Conservation (phyloP, 139 green algal genomes). For the Micractinium sp. region DNA sequence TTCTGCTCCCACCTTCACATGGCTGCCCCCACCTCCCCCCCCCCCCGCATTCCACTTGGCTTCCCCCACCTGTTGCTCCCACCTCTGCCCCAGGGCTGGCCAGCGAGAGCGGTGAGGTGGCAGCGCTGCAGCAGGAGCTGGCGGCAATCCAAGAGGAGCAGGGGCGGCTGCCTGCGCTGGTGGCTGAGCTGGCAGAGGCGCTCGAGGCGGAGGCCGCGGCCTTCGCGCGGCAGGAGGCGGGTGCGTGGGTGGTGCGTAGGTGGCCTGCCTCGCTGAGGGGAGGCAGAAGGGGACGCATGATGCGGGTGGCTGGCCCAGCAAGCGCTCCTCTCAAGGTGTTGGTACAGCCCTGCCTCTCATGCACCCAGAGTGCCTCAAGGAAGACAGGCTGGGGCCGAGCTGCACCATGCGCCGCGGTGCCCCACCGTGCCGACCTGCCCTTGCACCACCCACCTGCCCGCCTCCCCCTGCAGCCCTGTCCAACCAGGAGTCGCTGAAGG, state of each 20-base stretch:
- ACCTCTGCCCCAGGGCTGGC: slow-evolving; percentile 23
- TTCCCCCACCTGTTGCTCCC: not conserved
- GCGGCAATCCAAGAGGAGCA: slow-evolving; percentile 26
- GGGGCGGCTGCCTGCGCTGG: slow-evolving; percentile 23
- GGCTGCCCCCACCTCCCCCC: not conserved
- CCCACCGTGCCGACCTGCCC: no score
- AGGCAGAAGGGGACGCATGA: not conserved
- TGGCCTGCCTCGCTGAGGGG: no score
- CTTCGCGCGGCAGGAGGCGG: slow-evolving; percentile 32
- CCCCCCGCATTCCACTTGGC: no score
- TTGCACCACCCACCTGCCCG: no score
- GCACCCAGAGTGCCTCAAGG: no score
- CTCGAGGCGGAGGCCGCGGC: slow-evolving; percentile 33
- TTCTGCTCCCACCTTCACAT: not conserved
- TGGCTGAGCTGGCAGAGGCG: slow-evolving; percentile 30
- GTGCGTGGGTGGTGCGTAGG: no score
- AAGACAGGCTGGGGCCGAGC: no score
- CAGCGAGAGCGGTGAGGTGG: slow-evolving; percentile 14
- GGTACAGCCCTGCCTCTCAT: no score
- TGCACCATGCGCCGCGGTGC: no score
- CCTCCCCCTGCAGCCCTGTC: slow-evolving; percentile 15
- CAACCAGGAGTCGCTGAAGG: slow-evolving; percentile 29
- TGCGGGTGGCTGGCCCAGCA: not conserved
- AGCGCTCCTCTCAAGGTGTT: no score
- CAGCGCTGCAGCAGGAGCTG: slow-evolving; percentile 31